Base-by-base conservation (phyloP, 768 basidiomycete species). In the Jaapia argillacea region DNA sequence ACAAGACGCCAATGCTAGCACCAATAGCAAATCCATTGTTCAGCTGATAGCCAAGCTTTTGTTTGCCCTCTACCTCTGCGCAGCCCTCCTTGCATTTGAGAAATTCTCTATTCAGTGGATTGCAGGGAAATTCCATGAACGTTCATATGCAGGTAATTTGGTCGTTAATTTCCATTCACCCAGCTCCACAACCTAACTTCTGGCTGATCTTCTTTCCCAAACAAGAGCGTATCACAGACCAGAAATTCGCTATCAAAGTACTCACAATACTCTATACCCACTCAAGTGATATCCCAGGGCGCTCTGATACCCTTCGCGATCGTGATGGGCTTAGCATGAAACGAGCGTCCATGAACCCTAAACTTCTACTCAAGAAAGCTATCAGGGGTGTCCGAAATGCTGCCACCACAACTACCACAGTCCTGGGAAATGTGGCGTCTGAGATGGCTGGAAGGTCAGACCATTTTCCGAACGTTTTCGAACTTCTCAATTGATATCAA, bases 21-120 rank as follows among this genome's bases (percentile, higher is more conserved):
- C 43, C 1, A 42, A 55, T 58, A 39, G 51, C 54, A 3, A 62
- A 57, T 42, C 64, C 57, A 71, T 73, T 22, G 63, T 89, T 41
- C 59, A 64, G 36, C 65, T 81, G 16, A 65, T 84, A 28, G 72
- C 67, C 3, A 81, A 79, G 56, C 62, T 90, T 22, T 66, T 88
- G 5, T 90, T 92, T 54, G 85, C 79, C 5, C 57, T 84, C 40
- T 73, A 79, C 55, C 54, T 92, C 39, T 85, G 79, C 54, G 60
- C 81, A 1, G 71, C 72, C 22, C 68, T 90, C 21, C 71, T 92
- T 4, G 69, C 85, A 7, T 80, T 74, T 43, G 89, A 92, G 60
- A 96, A 96, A 56, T 75, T 92, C 47, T 60, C 82, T 12, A 85
- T 96, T 39, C 91, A 93, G 58, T 79, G 79, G 69, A 90, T 94